Percentiles rank a stretch among this genome's conserved stretches.
Evolutionary conservation across 345 rosid genomes (phyloP).

Genomic region (Anacardium occidentale): DNA sequence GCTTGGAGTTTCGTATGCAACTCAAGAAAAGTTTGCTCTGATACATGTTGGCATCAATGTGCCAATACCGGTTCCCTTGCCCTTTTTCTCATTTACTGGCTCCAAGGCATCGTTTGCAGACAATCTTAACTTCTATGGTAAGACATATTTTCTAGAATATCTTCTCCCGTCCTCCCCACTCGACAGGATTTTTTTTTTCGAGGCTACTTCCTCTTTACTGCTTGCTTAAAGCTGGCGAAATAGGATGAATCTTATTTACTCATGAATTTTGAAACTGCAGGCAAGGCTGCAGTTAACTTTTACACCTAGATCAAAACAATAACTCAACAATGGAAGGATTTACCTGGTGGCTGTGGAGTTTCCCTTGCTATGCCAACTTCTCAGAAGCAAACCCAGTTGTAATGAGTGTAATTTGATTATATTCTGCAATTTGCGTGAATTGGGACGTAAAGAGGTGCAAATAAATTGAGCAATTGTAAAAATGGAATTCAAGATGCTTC

Average conservation of each 20-base stretch:
- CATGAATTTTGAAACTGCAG: constrained; percentile 34
- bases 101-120: constrained; percentile 93
- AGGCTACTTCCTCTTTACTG: too few species aligned
- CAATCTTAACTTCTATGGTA: constrained; percentile 96
- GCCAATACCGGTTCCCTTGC: constrained; percentile 95
- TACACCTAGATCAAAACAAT: constrained; percentile 90
- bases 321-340: constrained; percentile 97
- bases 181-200: not conserved
- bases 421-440: constrained; percentile 1
- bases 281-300: constrained; percentile 93
- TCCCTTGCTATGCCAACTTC: constrained; percentile 99
- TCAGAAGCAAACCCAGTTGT: constrained; percentile 44
- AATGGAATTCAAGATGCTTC: too few species aligned
- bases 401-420: not conserved
- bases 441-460: too few species aligned
- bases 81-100: constrained; percentile 95
- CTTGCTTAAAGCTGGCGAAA: not conserved
- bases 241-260: not conserved
- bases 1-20: constrained; percentile 2
- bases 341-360: constrained; percentile 59
- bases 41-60: constrained; percentile 89
- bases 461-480: too few species aligned
- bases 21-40: constrained; percentile 7
- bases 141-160: constrained; percentile 1
- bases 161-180: not conserved